Evolutionary conservation across 805 yeast species (phyloP).

Genomic region (Cyberlindnera galapagoensis): DNA sequence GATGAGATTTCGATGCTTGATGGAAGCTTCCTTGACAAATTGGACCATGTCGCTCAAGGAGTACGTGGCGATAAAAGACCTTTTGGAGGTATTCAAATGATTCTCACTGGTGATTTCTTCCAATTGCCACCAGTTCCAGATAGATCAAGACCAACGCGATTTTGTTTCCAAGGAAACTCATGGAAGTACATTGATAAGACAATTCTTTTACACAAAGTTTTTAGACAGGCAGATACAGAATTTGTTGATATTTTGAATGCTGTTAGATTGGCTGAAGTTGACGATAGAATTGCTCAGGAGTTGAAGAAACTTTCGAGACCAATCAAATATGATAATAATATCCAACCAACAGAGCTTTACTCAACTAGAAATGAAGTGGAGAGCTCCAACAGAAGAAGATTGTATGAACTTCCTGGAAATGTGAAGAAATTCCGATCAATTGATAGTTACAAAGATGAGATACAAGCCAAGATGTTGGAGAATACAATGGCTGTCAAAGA

Average conservation of each 20-base stretch:
- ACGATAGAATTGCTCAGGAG: slow-evolving; percentile 37
- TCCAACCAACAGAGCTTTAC: slow-evolving; percentile 83
- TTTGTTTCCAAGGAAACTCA: slow-evolving; percentile 67
- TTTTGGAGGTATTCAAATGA: slow-evolving; percentile 90
- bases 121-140: slow-evolving; percentile 85
- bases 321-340: slow-evolving; percentile 60
- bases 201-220: slow-evolving; percentile 68
- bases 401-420: slow-evolving; percentile 43
- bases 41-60: slow-evolving; percentile 60
- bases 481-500: slow-evolving; percentile 65
- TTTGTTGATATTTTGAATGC: slow-evolving; percentile 77
- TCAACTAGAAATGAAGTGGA: slow-evolving; percentile 87
- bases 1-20: slow-evolving; percentile 97
- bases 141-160: slow-evolving; percentile 33
- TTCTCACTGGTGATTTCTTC: slow-evolving; percentile 92
- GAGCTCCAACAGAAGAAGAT: slow-evolving; percentile 52
- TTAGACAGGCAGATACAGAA: slow-evolving; percentile 80
- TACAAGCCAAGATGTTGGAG: slow-evolving; percentile 32
- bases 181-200: slow-evolving; percentile 72
- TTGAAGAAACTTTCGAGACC: slow-evolving; percentile 53
- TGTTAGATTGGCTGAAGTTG: slow-evolving; percentile 66
- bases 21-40: slow-evolving; percentile 66
- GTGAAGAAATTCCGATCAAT: slow-evolving; percentile 36
- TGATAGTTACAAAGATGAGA: slow-evolving; percentile 30
- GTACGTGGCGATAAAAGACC: slow-evolving; percentile 45